Base-by-base conservation (phyloP, 2,329 filamentous ascomycete species). In the Leptodontidium sp. region DNA sequence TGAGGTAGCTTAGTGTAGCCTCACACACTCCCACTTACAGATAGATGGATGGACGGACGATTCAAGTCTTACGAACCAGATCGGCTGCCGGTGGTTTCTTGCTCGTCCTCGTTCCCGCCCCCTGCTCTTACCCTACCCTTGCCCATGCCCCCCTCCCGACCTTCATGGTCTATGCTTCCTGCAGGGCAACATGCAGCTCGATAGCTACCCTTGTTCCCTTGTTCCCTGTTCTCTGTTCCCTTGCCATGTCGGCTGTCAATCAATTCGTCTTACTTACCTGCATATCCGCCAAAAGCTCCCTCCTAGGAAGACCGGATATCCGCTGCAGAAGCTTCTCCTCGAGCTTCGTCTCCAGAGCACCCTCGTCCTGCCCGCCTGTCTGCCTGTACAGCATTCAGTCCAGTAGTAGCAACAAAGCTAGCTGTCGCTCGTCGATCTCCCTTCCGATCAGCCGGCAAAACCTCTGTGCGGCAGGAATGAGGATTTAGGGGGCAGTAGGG, bases 181-280 rank as follows among this genome's bases (percentile, higher is more conserved):
- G 73, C 73, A 72, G 72, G 67, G 71, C 70, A 64, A 67, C 45
- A 66, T 72, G 69, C 69, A 72, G 29, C 65, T 66, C 70, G 71
- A 72, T 74, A 73, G 70, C 70, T 70, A 71, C 69, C 69, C 72
- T 62, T 66, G 45, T 6, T 32, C 45, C n/a, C 15, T 17, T 47
- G 45, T 32, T 6, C 45, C 45, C 45, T 47, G 45, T 21, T 21
- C 45, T 8, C 3, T 32, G 6, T 47, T 9, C 4, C 45, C 12
- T 65, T 21, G 45, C 45, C 64, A 67, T 52, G 61, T 65, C 29
- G 65, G 58, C 64, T 66, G 70, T 68, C 65, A 64, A 69, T 70
- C 62, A 67, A 68, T 66, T 67, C 49, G 63, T 63, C 63, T 65
- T 67, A 50, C 68, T 71, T 69, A 68, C 71, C 68, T 69, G 69